Percentiles rank a stretch among this genome's conserved stretches.
phyloP scores from a whole-genome alignment of 352 stramenopile genomes.

The Globisporangium mamillatum region DNA sequence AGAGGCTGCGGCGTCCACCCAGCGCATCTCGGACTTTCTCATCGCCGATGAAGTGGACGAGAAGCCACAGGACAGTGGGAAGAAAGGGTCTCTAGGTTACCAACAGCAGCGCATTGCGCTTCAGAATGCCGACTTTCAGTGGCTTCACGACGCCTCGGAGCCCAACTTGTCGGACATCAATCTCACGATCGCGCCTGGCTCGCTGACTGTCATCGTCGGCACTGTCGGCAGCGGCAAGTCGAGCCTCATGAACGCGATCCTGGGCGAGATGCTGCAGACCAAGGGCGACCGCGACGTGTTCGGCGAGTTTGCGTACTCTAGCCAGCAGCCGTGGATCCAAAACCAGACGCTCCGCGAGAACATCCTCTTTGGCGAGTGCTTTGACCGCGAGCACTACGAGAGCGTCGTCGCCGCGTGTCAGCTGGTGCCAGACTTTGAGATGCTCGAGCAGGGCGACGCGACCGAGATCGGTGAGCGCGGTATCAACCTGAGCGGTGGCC shows the following conservation, averaged over 20 bases:
- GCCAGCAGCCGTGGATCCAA: slow-evolving; percentile 50
- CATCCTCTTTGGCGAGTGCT: slow-evolving; percentile 50
- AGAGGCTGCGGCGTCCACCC: slow-evolving; percentile 41
- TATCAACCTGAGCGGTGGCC: slow-evolving; percentile 84
- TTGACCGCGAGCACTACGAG: slow-evolving; percentile 38
- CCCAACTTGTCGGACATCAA: slow-evolving; percentile 39
- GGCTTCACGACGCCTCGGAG: slow-evolving; percentile 20
- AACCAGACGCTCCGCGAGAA: slow-evolving; percentile 52
- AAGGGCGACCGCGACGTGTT: slow-evolving; percentile 22
- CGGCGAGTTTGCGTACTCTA: slow-evolving; percentile 38
- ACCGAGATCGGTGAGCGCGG: slow-evolving; percentile 93
- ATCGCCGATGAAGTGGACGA: slow-evolving; percentile 36
- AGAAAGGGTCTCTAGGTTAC: neutral
- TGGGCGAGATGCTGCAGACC: slow-evolving; percentile 45
- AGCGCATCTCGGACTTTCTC: slow-evolving; percentile 40
- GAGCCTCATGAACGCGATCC: slow-evolving; percentile 42
- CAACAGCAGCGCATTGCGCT: slow-evolving; percentile 14
- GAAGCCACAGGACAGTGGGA: slow-evolving; percentile 2
- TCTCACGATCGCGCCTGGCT: slow-evolving; percentile 52
- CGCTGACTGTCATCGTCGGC: slow-evolving; percentile 40
- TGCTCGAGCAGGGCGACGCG: slow-evolving; percentile 82
- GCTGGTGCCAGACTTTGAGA: slow-evolving; percentile 82
- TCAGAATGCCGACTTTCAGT: slow-evolving; percentile 31
- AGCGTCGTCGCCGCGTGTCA: slow-evolving; percentile 71
- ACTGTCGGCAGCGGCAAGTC: slow-evolving; percentile 53